phyloP scores from a whole-genome alignment of 768 basidiomycete genomes.

The Hericium coralloides region DNA sequence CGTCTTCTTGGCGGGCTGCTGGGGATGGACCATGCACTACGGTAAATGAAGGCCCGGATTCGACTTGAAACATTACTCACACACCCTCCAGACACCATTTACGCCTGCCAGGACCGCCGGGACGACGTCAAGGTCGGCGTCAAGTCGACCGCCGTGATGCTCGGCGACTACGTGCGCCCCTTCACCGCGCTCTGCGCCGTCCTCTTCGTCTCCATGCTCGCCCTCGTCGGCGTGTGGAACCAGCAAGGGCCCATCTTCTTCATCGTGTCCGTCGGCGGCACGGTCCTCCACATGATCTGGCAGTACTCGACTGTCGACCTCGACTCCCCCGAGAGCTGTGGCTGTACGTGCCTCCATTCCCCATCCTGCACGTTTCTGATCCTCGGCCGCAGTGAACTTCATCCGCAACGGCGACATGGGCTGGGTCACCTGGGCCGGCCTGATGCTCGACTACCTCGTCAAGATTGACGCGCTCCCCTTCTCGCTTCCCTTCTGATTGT shows the following conservation, averaged over 20 bases:
- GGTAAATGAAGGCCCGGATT: slow-evolving; percentile 12
- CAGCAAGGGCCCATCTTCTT: slow-evolving; percentile 14
- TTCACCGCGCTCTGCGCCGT: slow-evolving; percentile 46
- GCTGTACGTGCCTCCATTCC: slow-evolving; percentile 2
- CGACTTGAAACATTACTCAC: background rate
- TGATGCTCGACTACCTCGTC: slow-evolving; percentile 14
- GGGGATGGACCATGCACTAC: slow-evolving; percentile 36
- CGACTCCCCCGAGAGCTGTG: slow-evolving; percentile 14
- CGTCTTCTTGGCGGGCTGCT: slow-evolving; percentile 12
- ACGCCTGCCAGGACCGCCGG: slow-evolving; percentile 69
- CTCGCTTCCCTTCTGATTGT: slow-evolving; percentile 3
- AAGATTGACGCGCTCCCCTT: slow-evolving; percentile 11
- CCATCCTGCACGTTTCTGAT: background rate
- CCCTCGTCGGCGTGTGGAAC: slow-evolving; percentile 41
- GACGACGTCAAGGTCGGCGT: slow-evolving; percentile 68
- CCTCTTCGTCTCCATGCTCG: slow-evolving; percentile 44
- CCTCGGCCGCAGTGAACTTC: slow-evolving; percentile 3
- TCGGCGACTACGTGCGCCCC: slow-evolving; percentile 51
- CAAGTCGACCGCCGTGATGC: slow-evolving; percentile 67
- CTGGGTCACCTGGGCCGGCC: slow-evolving; percentile 15
- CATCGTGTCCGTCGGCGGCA: slow-evolving; percentile 14
- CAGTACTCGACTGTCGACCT: slow-evolving; percentile 17
- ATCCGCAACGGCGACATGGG: slow-evolving; percentile 14
- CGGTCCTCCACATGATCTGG: slow-evolving; percentile 17
- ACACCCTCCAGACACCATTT: slow-evolving; percentile 43